Evolutionary conservation across 148 eudicot genomes (phyloP), one percentile per base, ranked within the genome.

Genomic region (Spergularia marina): DNA sequence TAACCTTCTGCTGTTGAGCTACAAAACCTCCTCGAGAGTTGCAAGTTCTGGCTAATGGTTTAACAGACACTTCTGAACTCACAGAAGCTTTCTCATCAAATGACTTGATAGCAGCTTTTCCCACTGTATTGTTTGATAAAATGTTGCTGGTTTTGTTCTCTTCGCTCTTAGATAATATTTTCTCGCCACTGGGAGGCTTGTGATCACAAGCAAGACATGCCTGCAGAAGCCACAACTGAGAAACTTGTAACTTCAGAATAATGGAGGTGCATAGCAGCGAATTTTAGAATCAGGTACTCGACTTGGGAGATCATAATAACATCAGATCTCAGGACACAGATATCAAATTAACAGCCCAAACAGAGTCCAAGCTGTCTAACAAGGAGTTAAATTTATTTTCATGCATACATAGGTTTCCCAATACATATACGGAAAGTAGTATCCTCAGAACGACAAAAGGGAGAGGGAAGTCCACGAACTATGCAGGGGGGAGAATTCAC

Each of bases 41-140:
- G 47, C 20, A 60, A 77, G 74, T 68, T 34, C 53, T 23, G 40
- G 51, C 41, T 62, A 54, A 72, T 72, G 76, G 71, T 65, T 40
- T 70, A 64, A 53, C 44, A 63, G 12, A 53, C 68, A 51, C 67
- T 13, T 17, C 25, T 25, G 65, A 39, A 18, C 64, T 64, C 17
- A 53, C 9, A 15, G 63, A 64, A 64, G 30, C 56, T 21, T 64
- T 51, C 13, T 55, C 54, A 71, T 41, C 65, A 10, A 58, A 39
- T 18, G 76, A 41, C 6, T 15, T 36, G 62, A 16, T 41, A 54
- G 41, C 55, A 41, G 76, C 23, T 58, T 52, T 77, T 20, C 52
- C 12, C 18, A 25, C 21, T 41, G 65, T 5, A 23, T 63, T 63
- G 70, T 53, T 59, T 39, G 68, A 70, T 4, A 53, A 34, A 30